Conservation (phyloP, 176 grass and related monocot species). For the Dactylis glomerata region DNA sequence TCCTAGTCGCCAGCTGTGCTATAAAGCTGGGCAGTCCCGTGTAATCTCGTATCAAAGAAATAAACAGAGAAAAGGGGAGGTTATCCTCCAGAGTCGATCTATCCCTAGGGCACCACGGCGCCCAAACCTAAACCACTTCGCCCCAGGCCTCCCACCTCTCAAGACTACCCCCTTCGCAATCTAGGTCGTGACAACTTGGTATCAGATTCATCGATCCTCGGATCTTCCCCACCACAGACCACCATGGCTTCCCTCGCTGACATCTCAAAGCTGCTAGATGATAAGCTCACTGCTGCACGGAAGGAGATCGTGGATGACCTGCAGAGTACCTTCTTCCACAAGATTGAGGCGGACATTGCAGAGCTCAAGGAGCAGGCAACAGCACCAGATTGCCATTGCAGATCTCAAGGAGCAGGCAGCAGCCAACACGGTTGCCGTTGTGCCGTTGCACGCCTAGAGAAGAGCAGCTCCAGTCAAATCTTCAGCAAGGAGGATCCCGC, state of each 20-base stretch:
- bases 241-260: not conserved
- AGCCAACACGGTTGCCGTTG: not conserved
- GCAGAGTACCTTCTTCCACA: not conserved
- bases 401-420: not conserved
- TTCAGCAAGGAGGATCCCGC: not conserved
- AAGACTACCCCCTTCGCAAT: no score
- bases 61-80: no score
- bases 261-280: not conserved
- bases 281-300: not conserved
- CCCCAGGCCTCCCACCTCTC: no score
- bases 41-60: no score
- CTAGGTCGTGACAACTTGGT: no score
- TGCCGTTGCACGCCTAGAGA: not conserved
- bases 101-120: no score
- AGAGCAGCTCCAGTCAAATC: not conserved
- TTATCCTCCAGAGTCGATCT: no score
- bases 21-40: no score
- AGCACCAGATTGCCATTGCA: no score
- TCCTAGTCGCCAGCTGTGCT: no score
- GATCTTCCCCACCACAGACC: not conserved
- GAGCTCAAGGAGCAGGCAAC: not conserved
- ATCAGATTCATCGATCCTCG: no score
- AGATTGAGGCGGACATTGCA: not conserved
- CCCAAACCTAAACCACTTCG: no score
- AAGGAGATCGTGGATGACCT: not conserved